phyloP scores from a whole-genome alignment of 768 basidiomycete species.

The Hemileccinum rubropunctum region DNA sequence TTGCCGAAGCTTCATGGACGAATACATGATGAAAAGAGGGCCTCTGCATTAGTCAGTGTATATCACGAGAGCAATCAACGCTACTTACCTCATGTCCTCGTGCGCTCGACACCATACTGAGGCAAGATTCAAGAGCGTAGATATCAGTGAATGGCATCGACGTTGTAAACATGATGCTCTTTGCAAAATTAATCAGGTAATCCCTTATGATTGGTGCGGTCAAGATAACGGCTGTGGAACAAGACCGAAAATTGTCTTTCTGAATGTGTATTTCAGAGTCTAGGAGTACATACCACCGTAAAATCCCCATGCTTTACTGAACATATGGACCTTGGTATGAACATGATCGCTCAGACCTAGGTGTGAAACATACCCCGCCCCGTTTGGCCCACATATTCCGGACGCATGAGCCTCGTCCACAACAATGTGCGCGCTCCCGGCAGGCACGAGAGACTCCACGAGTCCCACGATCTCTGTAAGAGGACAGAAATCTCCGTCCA shows the following conservation, averaged over 20 bases:
- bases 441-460: too few species aligned
- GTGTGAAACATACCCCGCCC: too few species aligned
- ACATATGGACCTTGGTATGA: conserved; percentile 48
- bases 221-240: conserved; percentile 16
- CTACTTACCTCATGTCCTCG: conserved; percentile 19
- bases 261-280: too few species aligned
- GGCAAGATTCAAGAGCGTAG: conserved; percentile 42
- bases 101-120: conserved; percentile 11
- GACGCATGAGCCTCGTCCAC: too few species aligned
- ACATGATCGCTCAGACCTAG: conserved; percentile 44
- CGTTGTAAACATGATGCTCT: conserved; percentile 22
- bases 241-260: too few species aligned
- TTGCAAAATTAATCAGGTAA: conserved; percentile 21
- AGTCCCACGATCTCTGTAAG: too few species aligned
- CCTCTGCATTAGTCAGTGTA: neutral
- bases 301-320: conserved; percentile 42
- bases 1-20: conserved; percentile 13
- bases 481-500: too few species aligned
- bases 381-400: too few species aligned
- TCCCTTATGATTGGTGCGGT: conserved; percentile 15
- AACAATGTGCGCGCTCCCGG: too few species aligned
- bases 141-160: conserved; percentile 20
- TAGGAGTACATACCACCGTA: conserved; percentile 13
- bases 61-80: neutral
- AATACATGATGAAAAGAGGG: neutral